A percentile compares a stretch with the other conserved stretches of the same genome.
These are phyloP conservation scores for Sindora glabra DNA, from an alignment of 306 rosid species.

Conservation along the genomic window DNA sequence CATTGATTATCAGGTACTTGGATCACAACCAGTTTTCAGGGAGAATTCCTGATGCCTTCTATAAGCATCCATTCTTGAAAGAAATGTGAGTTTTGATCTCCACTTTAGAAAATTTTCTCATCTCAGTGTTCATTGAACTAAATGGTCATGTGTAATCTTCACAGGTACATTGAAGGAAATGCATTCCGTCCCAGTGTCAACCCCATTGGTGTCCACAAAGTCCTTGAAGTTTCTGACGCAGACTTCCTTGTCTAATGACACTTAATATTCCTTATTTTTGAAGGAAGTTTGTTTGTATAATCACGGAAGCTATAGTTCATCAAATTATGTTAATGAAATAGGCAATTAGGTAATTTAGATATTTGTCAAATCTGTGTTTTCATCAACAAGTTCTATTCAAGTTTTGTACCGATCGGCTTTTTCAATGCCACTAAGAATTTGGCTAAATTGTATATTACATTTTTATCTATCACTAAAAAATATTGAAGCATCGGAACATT, in stretches of 20 bases:
- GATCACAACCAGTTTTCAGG: slow-evolving; percentile 96
- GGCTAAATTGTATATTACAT: neutral
- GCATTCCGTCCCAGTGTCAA: slow-evolving; percentile 82
- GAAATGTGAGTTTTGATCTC: slow-evolving; percentile 70
- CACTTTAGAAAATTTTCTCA: neutral
- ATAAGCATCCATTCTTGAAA: slow-evolving; percentile 88
- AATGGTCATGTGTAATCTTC: neutral
- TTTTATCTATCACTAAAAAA: neutral
- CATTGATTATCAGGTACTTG: slow-evolving; percentile 64
- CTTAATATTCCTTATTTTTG: slow-evolving; percentile 9
- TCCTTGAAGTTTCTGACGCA: slow-evolving; percentile 84
- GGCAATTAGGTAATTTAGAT: slow-evolving; percentile 29
- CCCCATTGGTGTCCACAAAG: slow-evolving; percentile 77
- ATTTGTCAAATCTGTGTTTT: slow-evolving; percentile 14
- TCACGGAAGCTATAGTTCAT: slow-evolving; percentile 31
- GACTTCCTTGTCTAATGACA: slow-evolving; percentile 74
- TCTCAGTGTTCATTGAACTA: slow-evolving; percentile 10
- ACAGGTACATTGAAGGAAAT: slow-evolving; percentile 85
- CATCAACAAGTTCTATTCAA: neutral
- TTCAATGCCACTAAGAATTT: slow-evolving; percentile 6
- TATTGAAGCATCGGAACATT: neutral
- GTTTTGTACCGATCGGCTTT: slow-evolving; percentile 4
- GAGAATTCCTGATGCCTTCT: slow-evolving; percentile 83
- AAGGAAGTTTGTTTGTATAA: slow-evolving; percentile 25
- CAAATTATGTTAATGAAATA: slow-evolving; percentile 31